Conservation (phyloP, 176 grass and related monocot genomes). For the Paspalum notatum region DNA sequence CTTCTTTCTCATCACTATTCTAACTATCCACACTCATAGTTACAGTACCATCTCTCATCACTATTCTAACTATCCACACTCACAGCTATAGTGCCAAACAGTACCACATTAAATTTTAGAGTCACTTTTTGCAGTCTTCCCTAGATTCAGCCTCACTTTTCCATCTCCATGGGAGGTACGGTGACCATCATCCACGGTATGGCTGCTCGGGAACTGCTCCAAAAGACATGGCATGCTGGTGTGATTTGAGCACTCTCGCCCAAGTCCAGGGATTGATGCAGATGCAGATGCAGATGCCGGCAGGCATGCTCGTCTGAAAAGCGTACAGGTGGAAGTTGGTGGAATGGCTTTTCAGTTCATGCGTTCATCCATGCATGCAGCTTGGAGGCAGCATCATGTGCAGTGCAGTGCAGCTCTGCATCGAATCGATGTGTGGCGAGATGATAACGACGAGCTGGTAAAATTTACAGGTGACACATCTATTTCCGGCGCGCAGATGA, state of each 20-base stretch:
- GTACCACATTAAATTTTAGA: too few species aligned
- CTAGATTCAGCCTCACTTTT: too few species aligned
- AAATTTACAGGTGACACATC: background rate
- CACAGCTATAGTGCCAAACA: too few species aligned
- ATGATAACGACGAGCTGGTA: background rate
- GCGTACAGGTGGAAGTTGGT: background rate
- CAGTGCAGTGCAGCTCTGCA: background rate
- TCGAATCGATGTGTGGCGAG: background rate
- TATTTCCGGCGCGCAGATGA: background rate
- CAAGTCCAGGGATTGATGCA: background rate
- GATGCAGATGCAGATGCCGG: background rate
- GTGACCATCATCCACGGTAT: background rate
- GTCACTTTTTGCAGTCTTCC: too few species aligned
- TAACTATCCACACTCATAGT: too few species aligned
- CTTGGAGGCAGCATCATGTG: slow-evolving; percentile 1
- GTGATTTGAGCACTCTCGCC: background rate
- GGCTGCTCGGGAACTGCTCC: slow-evolving; percentile 14
- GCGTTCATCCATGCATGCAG: background rate
- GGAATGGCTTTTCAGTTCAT: slow-evolving; percentile 19
- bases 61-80: too few species aligned
- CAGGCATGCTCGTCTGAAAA: slow-evolving; percentile 23
- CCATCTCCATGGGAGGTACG: background rate
- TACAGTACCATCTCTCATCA: too few species aligned
- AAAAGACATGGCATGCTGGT: slow-evolving; percentile 8
- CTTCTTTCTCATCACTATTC: too few species aligned